phyloP scores from a whole-genome alignment of 768 basidiomycete genomes.

The Tephrocybe sp. region DNA sequence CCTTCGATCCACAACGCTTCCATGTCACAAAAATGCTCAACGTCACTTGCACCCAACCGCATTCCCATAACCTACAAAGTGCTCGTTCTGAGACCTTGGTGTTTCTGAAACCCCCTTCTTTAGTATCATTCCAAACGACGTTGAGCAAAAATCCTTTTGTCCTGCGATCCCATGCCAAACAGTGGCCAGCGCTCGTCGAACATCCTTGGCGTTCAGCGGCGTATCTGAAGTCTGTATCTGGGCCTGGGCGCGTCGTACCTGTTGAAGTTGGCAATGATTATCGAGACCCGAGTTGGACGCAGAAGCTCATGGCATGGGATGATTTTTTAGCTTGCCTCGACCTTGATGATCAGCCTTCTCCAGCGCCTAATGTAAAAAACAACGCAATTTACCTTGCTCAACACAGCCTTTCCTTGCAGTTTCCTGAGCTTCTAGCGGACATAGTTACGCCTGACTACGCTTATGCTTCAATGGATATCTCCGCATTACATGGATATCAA shows the following conservation, averaged over 20 bases:
- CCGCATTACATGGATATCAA: slow-evolving; percentile 48
- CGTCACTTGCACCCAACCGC: neutral
- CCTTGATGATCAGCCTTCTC: slow-evolving; percentile 26
- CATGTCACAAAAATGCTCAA: neutral
- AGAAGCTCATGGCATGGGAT: slow-evolving; percentile 75
- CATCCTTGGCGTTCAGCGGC: slow-evolving; percentile 66
- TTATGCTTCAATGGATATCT: slow-evolving; percentile 55
- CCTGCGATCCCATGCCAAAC: slow-evolving; percentile 52
- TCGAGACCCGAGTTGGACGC: slow-evolving; percentile 76
- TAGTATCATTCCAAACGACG: slow-evolving; percentile 48
- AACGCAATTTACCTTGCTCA: slow-evolving; percentile 83
- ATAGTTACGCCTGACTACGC: slow-evolving; percentile 87
- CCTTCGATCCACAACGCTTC: slow-evolving; percentile 1
- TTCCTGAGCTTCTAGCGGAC: slow-evolving; percentile 74
- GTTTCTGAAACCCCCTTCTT: slow-evolving; percentile 50
- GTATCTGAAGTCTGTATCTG: slow-evolving; percentile 72
- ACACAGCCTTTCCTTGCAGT: slow-evolving; percentile 81
- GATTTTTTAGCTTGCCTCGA: slow-evolving; percentile 57
- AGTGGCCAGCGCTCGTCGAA: slow-evolving; percentile 78
- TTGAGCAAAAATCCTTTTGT: slow-evolving; percentile 65
- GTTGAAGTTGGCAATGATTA: slow-evolving; percentile 90
- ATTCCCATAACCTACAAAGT: slow-evolving; percentile 10
- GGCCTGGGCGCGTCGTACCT: slow-evolving; percentile 83
- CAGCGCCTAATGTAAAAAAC: slow-evolving; percentile 9
- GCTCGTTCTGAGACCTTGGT: slow-evolving; percentile 34